Conservation (phyloP, 768 basidiomycete genomes). For the Panaeolus papilionaceus region DNA sequence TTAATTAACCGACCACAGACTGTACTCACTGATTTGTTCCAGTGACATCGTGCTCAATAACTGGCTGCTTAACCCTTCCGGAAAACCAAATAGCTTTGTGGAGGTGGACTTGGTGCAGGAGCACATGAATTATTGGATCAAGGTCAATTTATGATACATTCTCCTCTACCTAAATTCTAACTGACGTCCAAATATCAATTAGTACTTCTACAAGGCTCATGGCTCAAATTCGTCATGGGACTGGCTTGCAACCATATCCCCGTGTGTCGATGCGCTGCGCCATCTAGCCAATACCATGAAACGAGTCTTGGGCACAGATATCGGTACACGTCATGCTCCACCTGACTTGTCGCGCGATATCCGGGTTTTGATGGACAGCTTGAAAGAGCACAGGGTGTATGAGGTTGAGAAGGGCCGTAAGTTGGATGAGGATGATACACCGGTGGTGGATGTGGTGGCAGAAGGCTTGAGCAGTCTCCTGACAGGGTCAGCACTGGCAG, state of each 20-base stretch:
- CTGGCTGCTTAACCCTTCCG: conserved; percentile 41
- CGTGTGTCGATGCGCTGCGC: conserved; percentile 31
- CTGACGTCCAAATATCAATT: too few species aligned
- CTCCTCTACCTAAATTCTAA: background rate
- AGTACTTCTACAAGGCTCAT: conserved; percentile 33
- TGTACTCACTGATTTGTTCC: background rate
- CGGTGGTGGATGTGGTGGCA: conserved; percentile 22
- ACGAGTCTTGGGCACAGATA: conserved; percentile 26
- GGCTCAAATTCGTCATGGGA: conserved; percentile 34
- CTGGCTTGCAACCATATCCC: conserved; percentile 33
- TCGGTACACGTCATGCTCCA: conserved; percentile 27
- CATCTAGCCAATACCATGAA: conserved; percentile 28
- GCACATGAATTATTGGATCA: conserved; percentile 41
- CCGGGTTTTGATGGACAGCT: conserved; percentile 28
- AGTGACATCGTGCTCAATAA: conserved; percentile 36
- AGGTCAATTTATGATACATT: conserved; percentile 26
- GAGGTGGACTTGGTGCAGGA: conserved; percentile 41
- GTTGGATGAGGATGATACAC: conserved; percentile 24
- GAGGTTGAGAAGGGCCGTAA: conserved; percentile 21
- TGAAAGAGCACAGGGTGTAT: conserved; percentile 32
- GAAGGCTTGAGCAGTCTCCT: conserved; percentile 17
- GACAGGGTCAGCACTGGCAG: background rate
- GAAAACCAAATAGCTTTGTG: conserved; percentile 31
- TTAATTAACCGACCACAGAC: background rate
- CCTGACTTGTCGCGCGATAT: conserved; percentile 30